Conservation (phyloP, 306 rosid species). For the Mimosa pudica region DNA sequence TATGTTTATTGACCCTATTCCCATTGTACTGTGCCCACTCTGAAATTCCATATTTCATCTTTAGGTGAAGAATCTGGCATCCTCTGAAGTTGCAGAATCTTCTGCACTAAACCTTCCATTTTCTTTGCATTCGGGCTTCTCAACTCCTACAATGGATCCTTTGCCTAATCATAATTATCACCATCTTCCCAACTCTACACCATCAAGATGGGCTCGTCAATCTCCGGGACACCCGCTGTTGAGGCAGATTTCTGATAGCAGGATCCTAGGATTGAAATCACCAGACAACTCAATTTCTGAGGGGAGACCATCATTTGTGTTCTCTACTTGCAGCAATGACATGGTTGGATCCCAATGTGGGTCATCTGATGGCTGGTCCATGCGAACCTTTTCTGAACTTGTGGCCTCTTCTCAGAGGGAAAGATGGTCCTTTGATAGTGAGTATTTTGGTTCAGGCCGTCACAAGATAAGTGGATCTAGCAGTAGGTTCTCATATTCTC, state of each 20-base stretch:
- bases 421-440: conserved; percentile 92
- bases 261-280: conserved; percentile 69
- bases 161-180: conserved; percentile 49
- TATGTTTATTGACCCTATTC: conserved; percentile 29
- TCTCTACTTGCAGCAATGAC: conserved; percentile 83
- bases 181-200: conserved; percentile 57
- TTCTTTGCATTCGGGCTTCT: conserved; percentile 59
- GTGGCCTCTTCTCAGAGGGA: conserved; percentile 89
- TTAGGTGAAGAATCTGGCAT: conserved; percentile 62
- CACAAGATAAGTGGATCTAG: conserved; percentile 74
- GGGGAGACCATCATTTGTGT: conserved; percentile 76
- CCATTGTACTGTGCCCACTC: conserved; percentile 21
- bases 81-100: conserved; percentile 52
- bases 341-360: conserved; percentile 72
- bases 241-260: conserved; percentile 84
- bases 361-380: conserved; percentile 95
- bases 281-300: conserved; percentile 83
- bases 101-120: conserved; percentile 57
- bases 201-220: conserved; percentile 70
- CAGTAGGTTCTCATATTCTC: conserved; percentile 77
- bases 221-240: conserved; percentile 78
- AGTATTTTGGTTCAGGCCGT: conserved; percentile 63
- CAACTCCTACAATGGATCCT: conserved; percentile 57
- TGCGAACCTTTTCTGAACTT: conserved; percentile 91
- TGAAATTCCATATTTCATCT: conserved; percentile 27